Evolutionary conservation across 192 early-diverging fungal species (phyloP).

Genomic region (Gonapodya sp.): DNA sequence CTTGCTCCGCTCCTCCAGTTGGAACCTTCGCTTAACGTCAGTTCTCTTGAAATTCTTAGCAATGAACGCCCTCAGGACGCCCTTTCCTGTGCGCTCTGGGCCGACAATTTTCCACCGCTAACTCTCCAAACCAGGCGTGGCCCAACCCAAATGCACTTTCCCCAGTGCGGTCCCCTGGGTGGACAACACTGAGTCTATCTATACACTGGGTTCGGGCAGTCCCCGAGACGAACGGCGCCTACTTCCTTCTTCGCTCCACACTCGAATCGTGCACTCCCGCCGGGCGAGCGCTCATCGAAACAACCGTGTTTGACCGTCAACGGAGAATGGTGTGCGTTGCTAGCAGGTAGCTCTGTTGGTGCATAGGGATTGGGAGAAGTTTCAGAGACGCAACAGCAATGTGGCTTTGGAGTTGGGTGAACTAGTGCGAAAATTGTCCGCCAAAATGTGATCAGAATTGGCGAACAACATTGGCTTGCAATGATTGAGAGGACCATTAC

Average conservation of each 20-base stretch:
- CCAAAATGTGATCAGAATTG: no score
- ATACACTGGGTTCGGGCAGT: neutral
- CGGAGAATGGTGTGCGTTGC: neutral
- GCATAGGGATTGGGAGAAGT: neutral
- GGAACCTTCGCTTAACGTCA: no score
- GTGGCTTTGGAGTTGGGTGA: neutral
- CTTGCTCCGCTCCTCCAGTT: no score
- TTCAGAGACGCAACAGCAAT: neutral
- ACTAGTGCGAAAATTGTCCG: no score
- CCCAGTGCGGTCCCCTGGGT: neutral
- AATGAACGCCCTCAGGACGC: neutral
- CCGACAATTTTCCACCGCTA: neutral
- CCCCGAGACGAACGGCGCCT: neutral
- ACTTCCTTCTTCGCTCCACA: neutral
- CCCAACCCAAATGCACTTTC: neutral
- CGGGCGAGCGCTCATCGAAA: neutral
- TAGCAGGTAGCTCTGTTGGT: neutral
- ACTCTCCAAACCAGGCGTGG: neutral
- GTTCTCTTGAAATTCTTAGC: no score
- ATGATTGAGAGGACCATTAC: no score
- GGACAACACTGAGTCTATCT: neutral
- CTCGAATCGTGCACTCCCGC: neutral
- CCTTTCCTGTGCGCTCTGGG: neutral
- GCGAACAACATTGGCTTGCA: no score
- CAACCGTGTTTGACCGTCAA: neutral